phyloP scores from a whole-genome alignment of 257 asterid species.

The Paulownia fortunei region DNA sequence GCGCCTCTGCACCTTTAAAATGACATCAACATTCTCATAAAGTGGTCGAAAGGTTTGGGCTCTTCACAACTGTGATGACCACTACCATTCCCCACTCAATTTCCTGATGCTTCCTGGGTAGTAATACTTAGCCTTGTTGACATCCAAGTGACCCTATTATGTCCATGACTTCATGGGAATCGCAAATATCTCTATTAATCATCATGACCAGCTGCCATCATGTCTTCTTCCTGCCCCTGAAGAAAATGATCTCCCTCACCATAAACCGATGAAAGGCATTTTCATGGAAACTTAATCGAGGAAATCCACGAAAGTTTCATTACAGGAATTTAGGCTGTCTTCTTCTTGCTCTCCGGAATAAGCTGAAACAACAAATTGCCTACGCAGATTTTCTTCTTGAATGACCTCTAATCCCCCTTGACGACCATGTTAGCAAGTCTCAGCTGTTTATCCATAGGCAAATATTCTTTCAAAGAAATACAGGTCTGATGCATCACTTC shows the following conservation, averaged over 20 bases:
- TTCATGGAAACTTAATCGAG: neutral
- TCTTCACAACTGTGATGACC: neutral
- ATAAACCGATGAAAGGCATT: neutral
- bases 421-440: slow-evolving; percentile 71
- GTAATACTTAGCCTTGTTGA: too few relatives aligned
- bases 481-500: slow-evolving; percentile 69
- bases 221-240: neutral
- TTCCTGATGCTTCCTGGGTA: neutral
- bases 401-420: neutral
- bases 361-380: neutral
- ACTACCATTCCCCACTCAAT: neutral
- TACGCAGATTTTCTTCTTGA: neutral
- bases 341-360: neutral
- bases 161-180: too few relatives aligned
- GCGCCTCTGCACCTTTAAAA: too few relatives aligned
- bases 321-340: too few relatives aligned
- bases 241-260: neutral
- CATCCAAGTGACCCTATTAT: too few relatives aligned
- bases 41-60: neutral
- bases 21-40: neutral
- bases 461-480: slow-evolving; percentile 54
- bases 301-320: neutral
- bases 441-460: slow-evolving; percentile 74
- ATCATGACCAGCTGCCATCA: neutral
- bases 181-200: too few relatives aligned